Evolutionary conservation across 1,139 yeast species (phyloP).

Genomic region (Kodamaea sp.): DNA sequence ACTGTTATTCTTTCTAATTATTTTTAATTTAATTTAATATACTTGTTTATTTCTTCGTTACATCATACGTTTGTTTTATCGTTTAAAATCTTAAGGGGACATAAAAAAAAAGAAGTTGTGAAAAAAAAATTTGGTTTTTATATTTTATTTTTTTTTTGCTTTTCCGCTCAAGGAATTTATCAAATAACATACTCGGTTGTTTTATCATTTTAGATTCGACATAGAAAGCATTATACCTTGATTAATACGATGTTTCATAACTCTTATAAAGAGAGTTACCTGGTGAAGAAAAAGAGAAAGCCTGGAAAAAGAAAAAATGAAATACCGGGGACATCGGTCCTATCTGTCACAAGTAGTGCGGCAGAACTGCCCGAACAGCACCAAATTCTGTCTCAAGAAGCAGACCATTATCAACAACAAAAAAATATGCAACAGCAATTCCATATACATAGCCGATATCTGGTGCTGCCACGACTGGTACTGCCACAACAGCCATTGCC

Average conservation of each 20-base stretch:
- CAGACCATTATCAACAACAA: not conserved
- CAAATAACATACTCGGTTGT: too few species aligned
- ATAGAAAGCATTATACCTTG: too few species aligned
- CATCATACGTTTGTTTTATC: not conserved
- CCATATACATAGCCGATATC: too few species aligned
- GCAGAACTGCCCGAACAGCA: too few species aligned
- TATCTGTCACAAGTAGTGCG: not conserved
- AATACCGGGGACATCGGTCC: constrained; percentile 15
- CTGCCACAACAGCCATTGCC: too few species aligned
- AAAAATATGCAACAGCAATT: constrained; percentile 1
- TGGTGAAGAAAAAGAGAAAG: constrained; percentile 9
- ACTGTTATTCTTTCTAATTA: not conserved
- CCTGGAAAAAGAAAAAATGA: constrained; percentile 6
- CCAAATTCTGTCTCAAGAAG: not conserved
- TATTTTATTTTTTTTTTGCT: too few species aligned
- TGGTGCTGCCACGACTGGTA: too few species aligned
- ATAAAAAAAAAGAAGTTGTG: too few species aligned
- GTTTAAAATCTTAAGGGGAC: not conserved
- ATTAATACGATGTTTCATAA: constrained; percentile 12
- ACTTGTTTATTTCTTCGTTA: not conserved
- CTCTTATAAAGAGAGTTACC: constrained; percentile 11
- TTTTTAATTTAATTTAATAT: not conserved
- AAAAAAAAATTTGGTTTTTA: too few species aligned
- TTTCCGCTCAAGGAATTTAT: too few species aligned
- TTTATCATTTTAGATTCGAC: too few species aligned